Percentiles rank a stretch among this genome's conserved stretches.
Evolutionary conservation across 2,329 filamentous ascomycete species (phyloP).

Genomic region (Penicillium concentricum): DNA sequence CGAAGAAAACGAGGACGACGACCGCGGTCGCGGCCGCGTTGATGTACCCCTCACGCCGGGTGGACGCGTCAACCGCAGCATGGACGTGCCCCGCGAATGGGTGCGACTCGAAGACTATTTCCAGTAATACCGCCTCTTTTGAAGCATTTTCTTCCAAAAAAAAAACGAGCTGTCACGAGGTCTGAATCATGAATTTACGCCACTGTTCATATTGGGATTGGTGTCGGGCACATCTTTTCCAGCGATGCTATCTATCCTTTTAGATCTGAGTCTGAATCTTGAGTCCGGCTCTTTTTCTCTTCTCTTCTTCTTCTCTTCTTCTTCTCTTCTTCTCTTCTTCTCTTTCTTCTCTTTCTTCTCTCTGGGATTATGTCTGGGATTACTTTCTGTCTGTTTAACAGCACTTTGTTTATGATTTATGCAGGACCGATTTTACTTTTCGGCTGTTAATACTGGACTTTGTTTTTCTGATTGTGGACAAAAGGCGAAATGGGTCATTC

Average conservation of each 20-base stretch:
- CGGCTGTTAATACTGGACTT: not conserved
- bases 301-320: not conserved
- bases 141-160: not conserved
- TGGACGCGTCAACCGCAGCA: conserved; percentile 60
- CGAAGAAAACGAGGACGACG: conserved; percentile 62
- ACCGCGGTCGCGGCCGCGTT: conserved; percentile 44
- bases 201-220: conserved; percentile 9
- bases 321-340: not conserved
- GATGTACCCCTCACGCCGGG: conserved; percentile 65
- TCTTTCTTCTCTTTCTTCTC: not conserved
- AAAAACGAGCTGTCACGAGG: conserved; percentile 9
- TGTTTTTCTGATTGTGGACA: not conserved
- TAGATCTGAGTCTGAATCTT: not conserved
- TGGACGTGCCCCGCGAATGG: conserved; percentile 63
- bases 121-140: not conserved
- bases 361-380: not conserved
- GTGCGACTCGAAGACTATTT: conserved; percentile 38
- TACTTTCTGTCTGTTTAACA: not conserved
- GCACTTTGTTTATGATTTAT: not conserved
- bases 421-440: not conserved
- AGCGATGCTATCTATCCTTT: conserved; percentile 1
- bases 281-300: not conserved
- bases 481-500: not conserved
- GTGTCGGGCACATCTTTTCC: conserved; percentile 4
- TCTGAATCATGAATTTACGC: conserved; percentile 25